Conservation (phyloP, 2,329 filamentous ascomycete species). For the Alternaria sp. region DNA sequence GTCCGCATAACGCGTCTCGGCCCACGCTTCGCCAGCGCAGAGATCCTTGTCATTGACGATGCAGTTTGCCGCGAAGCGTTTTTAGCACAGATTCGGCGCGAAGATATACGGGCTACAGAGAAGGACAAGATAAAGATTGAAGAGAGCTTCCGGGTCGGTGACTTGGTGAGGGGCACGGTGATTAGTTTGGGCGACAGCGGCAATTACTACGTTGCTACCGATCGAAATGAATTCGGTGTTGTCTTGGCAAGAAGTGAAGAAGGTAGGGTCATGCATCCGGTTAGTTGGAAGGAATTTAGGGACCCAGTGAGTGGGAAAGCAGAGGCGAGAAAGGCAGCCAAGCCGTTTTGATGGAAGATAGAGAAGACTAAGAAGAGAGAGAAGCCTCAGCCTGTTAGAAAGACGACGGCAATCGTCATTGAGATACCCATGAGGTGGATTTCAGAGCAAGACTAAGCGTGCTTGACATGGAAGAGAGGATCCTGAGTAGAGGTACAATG, state of each 20-base stretch:
- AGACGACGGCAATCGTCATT: neutral
- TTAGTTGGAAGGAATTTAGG: slow-evolving; percentile 94
- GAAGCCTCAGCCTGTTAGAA: neutral
- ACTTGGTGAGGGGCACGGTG: slow-evolving; percentile 87
- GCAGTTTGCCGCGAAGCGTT: slow-evolving; percentile 80
- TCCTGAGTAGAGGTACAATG: neutral
- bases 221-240: slow-evolving; percentile 89
- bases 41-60: slow-evolving; percentile 79
- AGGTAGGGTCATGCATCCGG: slow-evolving; percentile 89
- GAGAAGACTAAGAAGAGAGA: neutral
- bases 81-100: slow-evolving; percentile 83
- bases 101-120: slow-evolving; percentile 94
- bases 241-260: slow-evolving; percentile 90
- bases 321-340: slow-evolving; percentile 91
- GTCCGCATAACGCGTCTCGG: slow-evolving; percentile 86
- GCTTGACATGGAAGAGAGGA: neutral
- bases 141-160: slow-evolving; percentile 90
- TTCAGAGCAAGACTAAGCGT: neutral
- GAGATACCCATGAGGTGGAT: slow-evolving; percentile 3
- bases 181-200: slow-evolving; percentile 93
- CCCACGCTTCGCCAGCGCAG: slow-evolving; percentile 83
- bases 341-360: slow-evolving; percentile 67
- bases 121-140: slow-evolving; percentile 93
- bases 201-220: slow-evolving; percentile 94
- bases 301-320: slow-evolving; percentile 79